phyloP scores from a whole-genome alignment of 2,329 filamentous ascomycete genomes.

The Ceratocystis alfenasii region DNA sequence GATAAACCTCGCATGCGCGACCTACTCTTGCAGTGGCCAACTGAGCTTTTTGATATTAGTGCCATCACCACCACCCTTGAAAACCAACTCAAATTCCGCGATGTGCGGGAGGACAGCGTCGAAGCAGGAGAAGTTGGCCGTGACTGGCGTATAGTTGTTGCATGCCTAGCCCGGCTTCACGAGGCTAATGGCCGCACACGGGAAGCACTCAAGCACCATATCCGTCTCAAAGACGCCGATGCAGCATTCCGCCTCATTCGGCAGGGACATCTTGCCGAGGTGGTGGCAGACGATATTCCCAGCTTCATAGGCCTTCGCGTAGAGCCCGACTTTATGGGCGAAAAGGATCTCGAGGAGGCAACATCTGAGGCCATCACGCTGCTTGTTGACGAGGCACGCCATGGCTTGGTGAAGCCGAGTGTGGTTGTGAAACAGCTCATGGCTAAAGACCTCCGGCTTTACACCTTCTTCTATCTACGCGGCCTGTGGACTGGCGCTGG shows the following conservation, averaged over 20 bases:
- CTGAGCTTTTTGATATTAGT: slow-evolving; percentile 69
- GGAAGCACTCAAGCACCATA: slow-evolving; percentile 80
- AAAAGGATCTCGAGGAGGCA: slow-evolving; percentile 63
- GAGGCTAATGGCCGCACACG: slow-evolving; percentile 68
- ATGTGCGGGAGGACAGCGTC: slow-evolving; percentile 62
- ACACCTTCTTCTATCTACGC: slow-evolving; percentile 85
- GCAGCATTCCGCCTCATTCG: slow-evolving; percentile 75
- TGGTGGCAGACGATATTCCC: slow-evolving; percentile 78
- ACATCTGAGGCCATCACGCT: slow-evolving; percentile 75
- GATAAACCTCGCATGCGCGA: slow-evolving; percentile 66
- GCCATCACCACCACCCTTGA: slow-evolving; percentile 69
- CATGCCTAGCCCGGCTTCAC: slow-evolving; percentile 72
- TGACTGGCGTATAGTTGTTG: slow-evolving; percentile 85
- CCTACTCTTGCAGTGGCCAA: slow-evolving; percentile 70
- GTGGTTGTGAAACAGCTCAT: slow-evolving; percentile 70
- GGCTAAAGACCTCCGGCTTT: slow-evolving; percentile 53
- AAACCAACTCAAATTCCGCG: slow-evolving; percentile 64
- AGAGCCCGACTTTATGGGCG: slow-evolving; percentile 45
- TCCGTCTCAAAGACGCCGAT: slow-evolving; percentile 83
- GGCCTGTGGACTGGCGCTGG: slow-evolving; percentile 71
- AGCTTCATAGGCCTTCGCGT: slow-evolving; percentile 82
- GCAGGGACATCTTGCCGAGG: slow-evolving; percentile 80
- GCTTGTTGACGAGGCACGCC: slow-evolving; percentile 80
- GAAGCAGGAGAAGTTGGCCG: slow-evolving; percentile 59
- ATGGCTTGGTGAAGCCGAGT: slow-evolving; percentile 68